Base-by-base conservation (phyloP, 2,329 filamentous ascomycete species). In the Diatrype stigma region DNA sequence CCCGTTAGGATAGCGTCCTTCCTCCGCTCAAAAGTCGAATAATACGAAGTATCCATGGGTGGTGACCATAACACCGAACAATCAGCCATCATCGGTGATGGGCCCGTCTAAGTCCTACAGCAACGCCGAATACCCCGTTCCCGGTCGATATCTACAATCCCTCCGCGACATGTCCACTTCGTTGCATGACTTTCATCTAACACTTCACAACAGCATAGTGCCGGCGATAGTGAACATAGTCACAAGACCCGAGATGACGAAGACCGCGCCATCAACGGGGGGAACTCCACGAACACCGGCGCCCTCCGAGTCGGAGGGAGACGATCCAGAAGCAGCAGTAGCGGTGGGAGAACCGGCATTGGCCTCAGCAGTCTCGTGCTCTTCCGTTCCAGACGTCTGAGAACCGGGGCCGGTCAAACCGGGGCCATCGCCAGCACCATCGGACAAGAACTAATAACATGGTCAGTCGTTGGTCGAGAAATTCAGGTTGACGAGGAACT, bases 351-450 rank as follows among this genome's bases (percentile, higher is more conserved):
- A 63, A 21, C 64, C 67, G 19, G 67, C 68, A 30, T 64, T 65
- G 14, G 65, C 62, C 1, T 51, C 45, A 23, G 65, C 65, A 47
- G 63, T 60, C 46, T 65, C 65, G 49, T 74, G 71, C 19, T 70
- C 70, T 38, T 73, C 71, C 46, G 69, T 70, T 6, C 65, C 68
- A 11, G 72, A 69, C 46, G 72, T 70, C 68, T 80, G 77, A 22
- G 78, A 81, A 19, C 78, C 78, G 17, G 63, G 55, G 14, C 77
- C 77, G 5, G 63, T 61, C n/a, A 81, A 68, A 53, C 78, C 78
- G 11, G 75, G 75, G 2, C 76, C 78, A 1, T 62, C 59, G 26
- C 77, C 77, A 40, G 77, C 77, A 57, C 78, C 78, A 14, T 69
- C 59, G 45, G 67, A 68, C 69, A 81, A 73, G 69, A 70, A 78